phyloP scores from a whole-genome alignment of 176 grass and related monocot genomes.

The Carex parvula region DNA sequence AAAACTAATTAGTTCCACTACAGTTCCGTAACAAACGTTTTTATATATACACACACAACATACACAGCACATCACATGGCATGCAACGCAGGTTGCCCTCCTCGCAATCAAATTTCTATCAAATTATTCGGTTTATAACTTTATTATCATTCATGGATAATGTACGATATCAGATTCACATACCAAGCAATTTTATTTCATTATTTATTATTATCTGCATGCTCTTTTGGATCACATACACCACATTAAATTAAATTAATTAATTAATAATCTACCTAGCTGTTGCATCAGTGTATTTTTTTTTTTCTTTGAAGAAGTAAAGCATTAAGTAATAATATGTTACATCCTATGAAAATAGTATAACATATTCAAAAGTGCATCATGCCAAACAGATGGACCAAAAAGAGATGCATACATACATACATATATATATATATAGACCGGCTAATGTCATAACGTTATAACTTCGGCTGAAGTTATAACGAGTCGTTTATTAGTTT shows the following conservation, averaged over 20 bases:
- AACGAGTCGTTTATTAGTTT: too few relatives aligned
- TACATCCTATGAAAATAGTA: not conserved
- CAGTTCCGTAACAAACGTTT: too few relatives aligned
- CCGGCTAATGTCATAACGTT: too few relatives aligned
- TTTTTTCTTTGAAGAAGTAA: not conserved
- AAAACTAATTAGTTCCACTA: too few relatives aligned
- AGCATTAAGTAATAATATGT: not conserved
- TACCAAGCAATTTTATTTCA: not conserved
- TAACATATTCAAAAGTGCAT: not conserved
- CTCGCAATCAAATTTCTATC: too few relatives aligned
- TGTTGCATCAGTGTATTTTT: not conserved
- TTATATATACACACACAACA: too few relatives aligned
- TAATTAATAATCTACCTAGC: too few relatives aligned
- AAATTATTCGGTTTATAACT: too few relatives aligned
- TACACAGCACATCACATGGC: not conserved
- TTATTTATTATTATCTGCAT: not conserved
- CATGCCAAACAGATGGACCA: not conserved
- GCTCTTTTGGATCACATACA: not conserved
- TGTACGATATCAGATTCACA: not conserved
- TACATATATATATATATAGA: too few relatives aligned
- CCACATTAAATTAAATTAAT: too few relatives aligned
- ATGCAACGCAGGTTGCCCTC: not conserved
- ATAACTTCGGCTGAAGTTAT: too few relatives aligned
- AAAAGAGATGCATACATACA: not conserved
- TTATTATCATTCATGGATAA: conserved; percentile 7